Evolutionary conservation across 805 yeast genomes (phyloP), one percentile per base, ranked within the genome.

Genomic region (Schizosaccharomyces lindneri): DNA sequence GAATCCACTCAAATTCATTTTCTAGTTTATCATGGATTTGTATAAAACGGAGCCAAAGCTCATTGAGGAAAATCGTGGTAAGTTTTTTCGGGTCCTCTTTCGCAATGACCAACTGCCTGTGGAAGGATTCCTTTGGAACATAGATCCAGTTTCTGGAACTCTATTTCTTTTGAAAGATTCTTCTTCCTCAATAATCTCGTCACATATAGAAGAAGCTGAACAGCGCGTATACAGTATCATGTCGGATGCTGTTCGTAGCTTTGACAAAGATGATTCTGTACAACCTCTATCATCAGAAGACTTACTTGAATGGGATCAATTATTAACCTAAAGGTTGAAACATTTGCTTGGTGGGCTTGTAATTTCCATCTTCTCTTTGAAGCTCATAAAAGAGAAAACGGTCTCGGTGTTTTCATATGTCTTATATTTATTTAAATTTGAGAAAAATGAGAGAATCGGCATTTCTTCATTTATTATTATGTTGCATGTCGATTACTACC

Each of bases 131-230:
- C 60, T 13, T 59, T 57, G 17, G 62, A 51, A 9, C 61, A 46
- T 55, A 51, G 55, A 61, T 60, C 73, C 74, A 70, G 43, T 68
- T 66, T 3, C 65, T 63, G 66, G 72, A 70, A 32, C 70, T 71
- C 70, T 41, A 29, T 17, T 57, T n/a, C 46, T 57, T 46, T 46
- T 46, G 7, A 46, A 21, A 36, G 51, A 46, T 17, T 2, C 51
- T 11, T 19, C 51, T 24, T 46, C 51, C 9, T 36, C 51, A 1
- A 46, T n/a, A n/a, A 9, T 7, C 27, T 19, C 51, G 51, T 36
- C 41, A 36, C 41, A 46, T n/a, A 1, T 4, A 4, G 51, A 46
- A 46, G 51, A 46, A 19, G 17, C 51, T 46, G 27, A 46, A 9
- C 27, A 46, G 2, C 51, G 51, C n/a, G 21, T 46, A 11, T 46